These are phyloP conservation scores for Penicillium argentinense DNA, from an alignment of 495 filamentous ascomycete species.

Conservation along the genomic window DNA sequence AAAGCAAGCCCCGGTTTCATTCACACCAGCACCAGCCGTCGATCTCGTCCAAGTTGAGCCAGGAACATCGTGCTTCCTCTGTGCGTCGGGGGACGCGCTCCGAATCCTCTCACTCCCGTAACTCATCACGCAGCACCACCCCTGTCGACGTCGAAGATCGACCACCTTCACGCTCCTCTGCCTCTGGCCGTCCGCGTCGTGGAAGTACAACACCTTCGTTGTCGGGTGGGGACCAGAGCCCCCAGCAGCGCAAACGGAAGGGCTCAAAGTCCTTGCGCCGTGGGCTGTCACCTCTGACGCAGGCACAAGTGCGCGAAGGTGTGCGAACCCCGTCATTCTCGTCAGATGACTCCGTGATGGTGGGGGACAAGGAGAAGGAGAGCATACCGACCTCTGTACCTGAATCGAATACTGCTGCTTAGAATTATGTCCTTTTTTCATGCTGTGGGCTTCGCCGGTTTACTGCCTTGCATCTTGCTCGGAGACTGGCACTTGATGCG, in stretches of 20 bases:
- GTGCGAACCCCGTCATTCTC: slow-evolving; percentile 38
- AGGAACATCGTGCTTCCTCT: slow-evolving; percentile 35
- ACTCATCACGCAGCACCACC: slow-evolving; percentile 50
- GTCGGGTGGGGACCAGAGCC: slow-evolving; percentile 29
- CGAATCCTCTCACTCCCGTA: slow-evolving; percentile 47
- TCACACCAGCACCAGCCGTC: slow-evolving; percentile 35
- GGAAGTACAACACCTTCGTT: slow-evolving; percentile 30
- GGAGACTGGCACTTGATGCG: not conserved
- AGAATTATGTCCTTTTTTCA: not conserved
- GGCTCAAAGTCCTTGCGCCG: slow-evolving; percentile 36
- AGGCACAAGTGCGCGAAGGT: slow-evolving; percentile 45
- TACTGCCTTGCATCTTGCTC: not conserved
- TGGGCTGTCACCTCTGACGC: slow-evolving; percentile 43
- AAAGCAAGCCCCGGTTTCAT: slow-evolving; percentile 23
- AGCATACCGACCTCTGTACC: slow-evolving; percentile 17
- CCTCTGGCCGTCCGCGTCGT: slow-evolving; percentile 36
- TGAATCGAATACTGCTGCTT: slow-evolving; percentile 11
- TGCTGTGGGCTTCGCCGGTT: not conserved
- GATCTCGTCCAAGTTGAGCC: slow-evolving; percentile 31
- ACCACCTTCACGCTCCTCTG: slow-evolving; percentile 38
- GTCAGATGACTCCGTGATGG: slow-evolving; percentile 36
- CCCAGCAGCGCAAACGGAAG: slow-evolving; percentile 36
- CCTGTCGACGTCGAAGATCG: slow-evolving; percentile 41
- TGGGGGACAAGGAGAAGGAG: slow-evolving; percentile 28
- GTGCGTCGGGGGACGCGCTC: slow-evolving; percentile 40